These are phyloP conservation scores for Epichloe elymi DNA, from an alignment of 2,329 filamentous ascomycete genomes.

Conservation along the genomic window DNA sequence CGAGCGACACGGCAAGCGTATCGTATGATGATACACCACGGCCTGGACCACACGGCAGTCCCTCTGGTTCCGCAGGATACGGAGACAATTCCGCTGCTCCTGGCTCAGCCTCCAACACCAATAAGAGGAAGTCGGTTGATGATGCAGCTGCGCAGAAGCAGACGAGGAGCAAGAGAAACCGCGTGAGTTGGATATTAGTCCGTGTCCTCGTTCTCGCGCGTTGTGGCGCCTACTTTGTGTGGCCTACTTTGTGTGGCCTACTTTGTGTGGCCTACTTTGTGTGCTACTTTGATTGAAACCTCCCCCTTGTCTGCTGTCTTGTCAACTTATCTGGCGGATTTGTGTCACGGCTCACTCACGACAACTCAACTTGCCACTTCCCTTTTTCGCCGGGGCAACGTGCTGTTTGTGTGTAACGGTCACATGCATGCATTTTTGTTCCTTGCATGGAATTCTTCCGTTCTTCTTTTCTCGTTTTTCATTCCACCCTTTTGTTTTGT, in stretches of 20 bases:
- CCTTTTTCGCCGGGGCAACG: no score
- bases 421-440: background rate
- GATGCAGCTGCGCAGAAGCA: slow-evolving; percentile 35
- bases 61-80: slow-evolving; percentile 26
- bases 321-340: background rate
- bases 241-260: no score
- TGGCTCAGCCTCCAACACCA: slow-evolving; percentile 10
- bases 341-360: background rate
- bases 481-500: no score
- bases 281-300: background rate
- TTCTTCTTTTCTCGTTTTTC: background rate
- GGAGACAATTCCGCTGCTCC: slow-evolving; percentile 37
- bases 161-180: slow-evolving; percentile 47
- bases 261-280: background rate
- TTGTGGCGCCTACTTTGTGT: background rate
- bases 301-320: background rate
- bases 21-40: slow-evolving; percentile 22
- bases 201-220: background rate
- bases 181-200: slow-evolving; percentile 27
- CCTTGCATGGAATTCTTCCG: background rate
- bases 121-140: slow-evolving; percentile 27
- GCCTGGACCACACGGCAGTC: slow-evolving; percentile 19
- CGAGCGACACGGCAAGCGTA: slow-evolving; percentile 17
- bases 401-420: background rate
- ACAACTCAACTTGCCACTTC: no score